Evolutionary conservation across 176 grass and related monocot species (phyloP).

Genomic region (sorghum (Sorghum bicolor)): Sorghum_bicolor_NCBIv3 NC_012878.2:55305501-55306000

Average conservation of each 20-base stretch:
- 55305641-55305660: too few species aligned
- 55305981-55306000: constrained; percentile 57
- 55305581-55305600: too few species aligned
- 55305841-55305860: background rate
- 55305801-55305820: constrained; percentile 6
- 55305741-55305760: background rate
- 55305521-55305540: too few species aligned
- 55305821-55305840: background rate
- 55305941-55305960: constrained; percentile 34
- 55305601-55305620: too few species aligned
- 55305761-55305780: too few species aligned
- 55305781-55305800: background rate
- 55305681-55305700: too few species aligned
- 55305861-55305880: constrained; percentile 12
- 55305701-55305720: background rate
- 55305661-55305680: too few species aligned
- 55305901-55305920: background rate
- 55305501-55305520: too few species aligned
- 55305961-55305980: constrained; percentile 38
- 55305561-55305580: too few species aligned
- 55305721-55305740: background rate
- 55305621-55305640: too few species aligned
- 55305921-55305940: constrained; percentile 2
- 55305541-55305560: too few species aligned
- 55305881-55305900: constrained; percentile 14